Evolutionary conservation across 495 filamentous ascomycete genomes (phyloP), one percentile per base, ranked within the genome.

Genomic region (Podospora pseudoanserina): DNA sequence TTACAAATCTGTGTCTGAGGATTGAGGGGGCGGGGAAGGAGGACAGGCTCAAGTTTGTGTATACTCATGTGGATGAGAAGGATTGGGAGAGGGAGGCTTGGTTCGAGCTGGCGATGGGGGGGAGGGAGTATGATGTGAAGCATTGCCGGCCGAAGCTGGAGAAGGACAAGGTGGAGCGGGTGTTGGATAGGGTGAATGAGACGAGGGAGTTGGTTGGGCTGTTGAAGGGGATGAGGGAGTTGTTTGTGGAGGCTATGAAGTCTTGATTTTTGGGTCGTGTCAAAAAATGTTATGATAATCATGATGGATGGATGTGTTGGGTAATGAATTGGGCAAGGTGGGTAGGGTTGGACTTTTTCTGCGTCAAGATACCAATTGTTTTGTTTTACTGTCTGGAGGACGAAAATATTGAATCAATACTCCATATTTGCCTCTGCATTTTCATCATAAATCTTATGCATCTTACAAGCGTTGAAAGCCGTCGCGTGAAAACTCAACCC

Each of bases 31-130:
- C 91, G 0, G 94, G 94, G 0, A 83, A 85, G 63, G 88, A 90
- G 65, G 94, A 97, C 79, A 84, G 91, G 53, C 82, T 99, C 69
- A 96, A 94, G 78, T 96, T 99, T 81, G 86, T 93, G 4, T 99
- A 90, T 75, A 92, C 86, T n/a, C 91, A 96, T 77, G 79, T 97
- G 32, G 86, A 91, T 74, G 94, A 97, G 79, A 85, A 88, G 70
- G 89, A 95, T 72, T 95, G 92, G 91, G 91, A 91, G 71, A 86
- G 88, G 66, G 95, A 99, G 80, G 91, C 88, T 11, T 97, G 89
- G 89, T 99, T 99, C 77, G 94, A 97, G 83, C 79, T 99, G 65
- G 88, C 89, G 71, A 94, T 89, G 70, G 85, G 87, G 13, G 88
- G 85, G 70, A 83, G 90, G 65, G 95, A 98, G 66, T 98, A 97